Evolutionary conservation across 805 yeast genomes (phyloP).

Genomic region (Metschnikowia santaceciliae): DNA sequence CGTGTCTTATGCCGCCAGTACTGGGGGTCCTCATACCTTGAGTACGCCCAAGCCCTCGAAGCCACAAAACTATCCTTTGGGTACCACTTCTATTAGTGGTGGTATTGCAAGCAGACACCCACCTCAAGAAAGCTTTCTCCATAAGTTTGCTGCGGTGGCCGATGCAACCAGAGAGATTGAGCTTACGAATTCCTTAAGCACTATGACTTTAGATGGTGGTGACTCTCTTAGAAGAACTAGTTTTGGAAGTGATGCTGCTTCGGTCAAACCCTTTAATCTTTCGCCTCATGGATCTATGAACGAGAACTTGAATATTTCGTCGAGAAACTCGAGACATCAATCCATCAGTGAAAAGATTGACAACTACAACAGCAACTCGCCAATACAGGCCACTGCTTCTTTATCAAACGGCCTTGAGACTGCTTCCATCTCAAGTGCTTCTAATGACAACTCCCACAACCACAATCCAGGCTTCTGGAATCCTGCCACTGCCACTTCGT

Average conservation of each 20-base stretch:
- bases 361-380: slow-evolving; percentile 45
- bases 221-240: slow-evolving; percentile 46
- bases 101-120: slow-evolving; percentile 48
- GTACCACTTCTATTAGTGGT: slow-evolving; percentile 60
- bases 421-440: background rate
- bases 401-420: slow-evolving; percentile 29
- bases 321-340: slow-evolving; percentile 43
- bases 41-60: slow-evolving; percentile 13
- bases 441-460: slow-evolving; percentile 9
- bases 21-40: slow-evolving; percentile 21
- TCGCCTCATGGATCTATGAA: slow-evolving; percentile 41
- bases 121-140: slow-evolving; percentile 49
- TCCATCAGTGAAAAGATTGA: slow-evolving; percentile 63
- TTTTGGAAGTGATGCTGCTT: slow-evolving; percentile 32
- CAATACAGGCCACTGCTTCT: slow-evolving; percentile 41
- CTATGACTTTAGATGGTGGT: slow-evolving; percentile 29
- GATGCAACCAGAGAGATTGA: slow-evolving; percentile 69
- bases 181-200: slow-evolving; percentile 41
- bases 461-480: slow-evolving; percentile 51
- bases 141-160: slow-evolving; percentile 60
- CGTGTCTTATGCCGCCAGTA: slow-evolving; percentile 20
- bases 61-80: slow-evolving; percentile 37
- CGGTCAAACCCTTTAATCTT: slow-evolving; percentile 19
- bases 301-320: slow-evolving; percentile 37
- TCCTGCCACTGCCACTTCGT: slow-evolving; percentile 60